Conservation (phyloP, 225 moss, liverwort and hornwort species). For the Polytrichum commune region DNA sequence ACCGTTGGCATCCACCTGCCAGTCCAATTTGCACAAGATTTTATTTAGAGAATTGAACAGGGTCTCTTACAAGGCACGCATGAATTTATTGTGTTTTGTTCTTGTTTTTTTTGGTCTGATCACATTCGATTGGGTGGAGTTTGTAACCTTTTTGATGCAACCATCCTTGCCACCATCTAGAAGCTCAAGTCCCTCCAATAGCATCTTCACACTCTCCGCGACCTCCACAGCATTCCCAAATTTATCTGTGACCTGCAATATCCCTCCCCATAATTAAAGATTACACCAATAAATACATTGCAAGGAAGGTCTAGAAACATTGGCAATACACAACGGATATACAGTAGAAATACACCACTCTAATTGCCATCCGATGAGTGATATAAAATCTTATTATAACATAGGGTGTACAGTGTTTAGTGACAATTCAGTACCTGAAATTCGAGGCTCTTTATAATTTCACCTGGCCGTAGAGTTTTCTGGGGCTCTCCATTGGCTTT, state of each 20-base stretch:
- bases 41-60: too few species aligned
- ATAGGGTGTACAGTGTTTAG: background rate
- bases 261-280: background rate
- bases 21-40: background rate
- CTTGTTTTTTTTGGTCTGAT: too few species aligned
- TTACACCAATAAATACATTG: too few species aligned
- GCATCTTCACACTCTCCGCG: constrained; percentile 1
- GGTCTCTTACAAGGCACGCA: too few species aligned
- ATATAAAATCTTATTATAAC: background rate
- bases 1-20: constrained; percentile 15
- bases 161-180: constrained; percentile 5
- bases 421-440: constrained; percentile 7
- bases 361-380: background rate
- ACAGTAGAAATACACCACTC: too few species aligned
- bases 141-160: constrained; percentile 3
- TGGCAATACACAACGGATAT: too few species aligned
- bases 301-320: too few species aligned
- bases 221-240: constrained; percentile 10
- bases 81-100: too few species aligned
- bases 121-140: background rate
- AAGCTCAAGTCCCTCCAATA: constrained; percentile 11
- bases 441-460: constrained; percentile 10
- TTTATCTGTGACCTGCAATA: constrained; percentile 14
- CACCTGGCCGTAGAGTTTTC: constrained; percentile 7
- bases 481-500: background rate